Conservation (phyloP, 2,329 filamentous ascomycete genomes). For the Diaporthe nobilis region DNA sequence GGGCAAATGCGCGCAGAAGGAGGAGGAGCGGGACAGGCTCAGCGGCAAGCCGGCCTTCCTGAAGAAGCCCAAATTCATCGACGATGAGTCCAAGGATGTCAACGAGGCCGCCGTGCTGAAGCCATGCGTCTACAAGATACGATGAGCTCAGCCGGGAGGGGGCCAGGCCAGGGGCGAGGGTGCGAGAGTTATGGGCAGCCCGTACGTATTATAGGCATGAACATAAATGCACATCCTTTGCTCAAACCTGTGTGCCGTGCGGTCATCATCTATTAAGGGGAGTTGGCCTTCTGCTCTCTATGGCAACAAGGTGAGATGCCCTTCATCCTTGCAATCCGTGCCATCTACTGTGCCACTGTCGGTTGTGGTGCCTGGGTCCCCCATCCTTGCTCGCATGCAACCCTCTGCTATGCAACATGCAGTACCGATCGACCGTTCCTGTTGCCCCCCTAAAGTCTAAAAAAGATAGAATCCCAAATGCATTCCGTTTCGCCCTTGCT, state of each 20-base stretch:
- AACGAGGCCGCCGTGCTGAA: conserved; percentile 81
- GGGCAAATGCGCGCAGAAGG: conserved; percentile 79
- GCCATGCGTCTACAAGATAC: conserved; percentile 95
- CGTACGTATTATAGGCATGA: neutral
- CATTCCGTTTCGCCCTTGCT: conserved; percentile 34
- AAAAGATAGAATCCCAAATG: conserved; percentile 24
- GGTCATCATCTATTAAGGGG: conserved; percentile 33
- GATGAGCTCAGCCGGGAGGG: conserved; percentile 60
- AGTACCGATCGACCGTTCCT: conserved; percentile 16
- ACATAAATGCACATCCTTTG: conserved; percentile 3
- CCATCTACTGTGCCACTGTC: conserved; percentile 26
- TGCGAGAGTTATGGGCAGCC: neutral
- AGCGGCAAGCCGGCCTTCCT: conserved; percentile 44
- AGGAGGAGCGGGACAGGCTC: conserved; percentile 60
- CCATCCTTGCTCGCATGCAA: conserved; percentile 25
- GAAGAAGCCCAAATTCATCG: conserved; percentile 70
- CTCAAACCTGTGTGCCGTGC: neutral
- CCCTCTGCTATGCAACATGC: conserved; percentile 41
- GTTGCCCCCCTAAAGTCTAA: conserved; percentile 8
- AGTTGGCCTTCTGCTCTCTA: conserved; percentile 21
- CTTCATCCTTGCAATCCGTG: neutral
- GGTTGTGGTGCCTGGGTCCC: conserved; percentile 3
- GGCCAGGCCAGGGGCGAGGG: neutral
- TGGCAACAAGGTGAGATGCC: conserved; percentile 15
- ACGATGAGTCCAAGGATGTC: conserved; percentile 71